phyloP scores from a whole-genome alignment of 108 stramenopile genomes.

The Cyclostephanos tholiformis region DNA sequence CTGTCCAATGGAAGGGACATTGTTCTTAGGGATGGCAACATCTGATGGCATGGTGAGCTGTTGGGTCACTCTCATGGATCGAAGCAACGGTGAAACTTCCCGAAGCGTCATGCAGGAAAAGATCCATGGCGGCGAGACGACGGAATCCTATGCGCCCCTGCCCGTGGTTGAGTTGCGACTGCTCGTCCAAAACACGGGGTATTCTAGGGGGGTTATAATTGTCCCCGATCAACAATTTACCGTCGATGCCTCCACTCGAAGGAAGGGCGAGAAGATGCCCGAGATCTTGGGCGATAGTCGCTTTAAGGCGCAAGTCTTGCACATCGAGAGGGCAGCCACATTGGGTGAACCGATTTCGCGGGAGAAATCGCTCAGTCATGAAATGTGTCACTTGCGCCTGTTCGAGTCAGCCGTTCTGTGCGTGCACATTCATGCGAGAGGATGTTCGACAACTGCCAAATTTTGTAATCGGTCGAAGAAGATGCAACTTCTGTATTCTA shows the following conservation, averaged over 20 bases:
- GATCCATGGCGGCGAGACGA: constrained; percentile 30
- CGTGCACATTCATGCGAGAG: constrained; percentile 68
- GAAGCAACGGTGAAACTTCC: constrained; percentile 86
- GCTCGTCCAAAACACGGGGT: constrained; percentile 80
- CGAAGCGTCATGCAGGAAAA: constrained; percentile 56
- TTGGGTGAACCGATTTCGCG: constrained; percentile 4
- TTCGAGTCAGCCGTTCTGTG: constrained; percentile 73
- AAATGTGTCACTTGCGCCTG: constrained; percentile 57
- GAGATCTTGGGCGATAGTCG: constrained; percentile 77
- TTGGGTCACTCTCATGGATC: constrained; percentile 77
- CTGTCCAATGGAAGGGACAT: constrained; percentile 42
- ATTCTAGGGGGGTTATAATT: constrained; percentile 41
- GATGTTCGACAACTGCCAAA: constrained; percentile 76
- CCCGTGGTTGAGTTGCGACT: constrained; percentile 79
- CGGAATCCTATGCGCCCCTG: constrained; percentile 43
- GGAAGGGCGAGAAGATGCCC: constrained; percentile 71
- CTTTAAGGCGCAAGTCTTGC: constrained; percentile 54
- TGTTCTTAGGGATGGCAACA: constrained; percentile 57
- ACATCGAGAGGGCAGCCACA: constrained; percentile 41
- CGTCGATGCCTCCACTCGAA: constrained; percentile 82
- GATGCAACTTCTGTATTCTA: constrained; percentile 62
- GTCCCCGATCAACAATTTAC: constrained; percentile 64
- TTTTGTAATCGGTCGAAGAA: constrained; percentile 74
- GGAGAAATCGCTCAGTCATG: constrained; percentile 37
- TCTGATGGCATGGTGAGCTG: constrained; percentile 61